Conservation (phyloP, 257 asterid genomes). For the Phtheirospermum japonicum region DNA sequence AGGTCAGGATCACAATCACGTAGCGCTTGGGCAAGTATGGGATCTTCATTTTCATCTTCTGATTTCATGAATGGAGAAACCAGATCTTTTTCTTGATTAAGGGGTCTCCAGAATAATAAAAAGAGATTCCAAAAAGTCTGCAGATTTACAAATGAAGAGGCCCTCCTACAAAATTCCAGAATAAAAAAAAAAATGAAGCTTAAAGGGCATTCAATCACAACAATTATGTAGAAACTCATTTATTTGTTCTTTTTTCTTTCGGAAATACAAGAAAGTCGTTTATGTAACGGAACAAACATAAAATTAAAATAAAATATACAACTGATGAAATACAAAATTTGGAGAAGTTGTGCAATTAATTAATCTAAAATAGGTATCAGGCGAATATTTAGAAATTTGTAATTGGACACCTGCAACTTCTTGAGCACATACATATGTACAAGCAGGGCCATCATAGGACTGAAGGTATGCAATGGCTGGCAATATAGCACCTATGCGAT, state of each 20-base stretch:
- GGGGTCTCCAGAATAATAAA: slow-evolving; percentile 10
- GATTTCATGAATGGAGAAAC: slow-evolving; percentile 39
- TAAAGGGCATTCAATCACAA: no score
- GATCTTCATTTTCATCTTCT: slow-evolving; percentile 50
- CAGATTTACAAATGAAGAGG: slow-evolving; percentile 29
- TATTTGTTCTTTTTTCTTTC: no score
- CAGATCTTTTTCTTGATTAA: slow-evolving; percentile 6
- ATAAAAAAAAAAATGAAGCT: no score
- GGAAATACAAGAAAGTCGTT: no score
- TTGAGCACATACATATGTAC: no score
- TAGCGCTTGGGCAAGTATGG: slow-evolving; percentile 58
- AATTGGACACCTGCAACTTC: not conserved
- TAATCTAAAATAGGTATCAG: not conserved
- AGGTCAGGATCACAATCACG: slow-evolving; percentile 65
- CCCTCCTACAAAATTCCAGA: slow-evolving; percentile 27
- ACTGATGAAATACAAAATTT: not conserved
- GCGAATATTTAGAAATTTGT: not conserved
- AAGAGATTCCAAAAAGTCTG: slow-evolving; percentile 8
- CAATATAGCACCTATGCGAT: no score
- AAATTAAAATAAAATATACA: not conserved
- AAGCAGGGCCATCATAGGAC: not conserved
- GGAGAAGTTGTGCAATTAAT: not conserved
- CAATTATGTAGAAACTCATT: not conserved
- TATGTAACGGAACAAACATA: no score
- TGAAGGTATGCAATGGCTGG: no score